Evolutionary conservation across 2,329 filamentous ascomycete genomes (phyloP).

Genomic region (Alternaria tenuissima): DNA sequence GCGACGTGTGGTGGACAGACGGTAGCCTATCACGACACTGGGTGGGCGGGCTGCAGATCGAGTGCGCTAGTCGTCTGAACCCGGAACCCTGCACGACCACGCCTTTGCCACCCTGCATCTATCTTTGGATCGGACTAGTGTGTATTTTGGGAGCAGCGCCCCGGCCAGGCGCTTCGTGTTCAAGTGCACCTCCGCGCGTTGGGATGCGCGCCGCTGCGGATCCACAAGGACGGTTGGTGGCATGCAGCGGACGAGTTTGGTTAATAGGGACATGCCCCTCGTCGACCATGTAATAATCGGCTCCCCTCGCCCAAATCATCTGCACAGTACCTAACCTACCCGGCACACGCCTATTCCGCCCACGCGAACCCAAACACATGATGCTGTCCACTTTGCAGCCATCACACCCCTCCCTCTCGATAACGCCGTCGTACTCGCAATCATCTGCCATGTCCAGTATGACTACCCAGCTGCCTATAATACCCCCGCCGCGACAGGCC

Average conservation of each 20-base stretch:
- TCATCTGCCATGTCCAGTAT: slow-evolving; percentile 48
- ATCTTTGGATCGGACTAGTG: slow-evolving; percentile 16
- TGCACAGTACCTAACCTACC: background rate
- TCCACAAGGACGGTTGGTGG: slow-evolving; percentile 6
- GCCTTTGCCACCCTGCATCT: slow-evolving; percentile 16
- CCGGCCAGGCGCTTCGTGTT: slow-evolving; percentile 20
- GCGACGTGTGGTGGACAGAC: background rate
- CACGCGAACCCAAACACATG: slow-evolving; percentile 31
- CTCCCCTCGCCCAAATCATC: slow-evolving; percentile 9
- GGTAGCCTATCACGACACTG: too few species aligned
- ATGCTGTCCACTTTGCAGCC: slow-evolving; percentile 46
- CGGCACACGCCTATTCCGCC: background rate
- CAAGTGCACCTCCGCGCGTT: slow-evolving; percentile 13
- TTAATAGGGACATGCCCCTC: slow-evolving; percentile 16
- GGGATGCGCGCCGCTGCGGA: slow-evolving; percentile 11
- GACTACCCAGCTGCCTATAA: slow-evolving; percentile 58
- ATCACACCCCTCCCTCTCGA: slow-evolving; percentile 39
- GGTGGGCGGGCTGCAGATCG: background rate
- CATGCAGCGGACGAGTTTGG: background rate
- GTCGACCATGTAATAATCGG: background rate
- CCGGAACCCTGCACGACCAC: background rate
- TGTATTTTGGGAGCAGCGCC: slow-evolving; percentile 18
- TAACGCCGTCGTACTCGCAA: slow-evolving; percentile 35
- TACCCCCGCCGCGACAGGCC: slow-evolving; percentile 41
- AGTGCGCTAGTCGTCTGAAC: background rate